Evolutionary conservation across 164 flowering plant genomes (phyloP), one percentile per base, ranked within the genome.

Genomic region (Magnolia kwangsiensis): DNA sequence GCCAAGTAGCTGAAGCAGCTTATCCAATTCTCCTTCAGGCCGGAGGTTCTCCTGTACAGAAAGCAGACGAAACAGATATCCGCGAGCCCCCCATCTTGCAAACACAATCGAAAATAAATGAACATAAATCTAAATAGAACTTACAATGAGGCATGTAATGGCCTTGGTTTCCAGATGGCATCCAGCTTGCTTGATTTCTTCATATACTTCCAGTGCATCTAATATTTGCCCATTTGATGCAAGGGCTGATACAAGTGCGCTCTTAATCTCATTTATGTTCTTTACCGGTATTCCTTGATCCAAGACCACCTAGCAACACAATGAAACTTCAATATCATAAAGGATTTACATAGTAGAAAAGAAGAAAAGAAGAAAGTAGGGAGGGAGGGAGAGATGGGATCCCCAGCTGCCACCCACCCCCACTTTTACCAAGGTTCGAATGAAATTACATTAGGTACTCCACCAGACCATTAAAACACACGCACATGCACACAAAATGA

Each of bases 121-220:
- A 27, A 55, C n/a, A 50, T 27, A 11, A 76, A 63, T 37, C 14
- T 24, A 24, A 78, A 8, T 10, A 49, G 73, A 78, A 82, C 96
- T 86, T 80, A 93, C 98, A 72, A 93, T 89, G 29, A 95, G 89
- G 79, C 77, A 63, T 69, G 87, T 74, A 63, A 85, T 74, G 50
- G 97, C 89, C 86, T 89, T 95, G 23, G 93, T 89, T 74, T 92
- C 95, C 69, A 88, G 61, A 67, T 27, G 49, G 63, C 77, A 80
- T 59, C 88, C 86, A 68, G 84, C 81, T 82, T 85, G 72, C 80
- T 86, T 91, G 51, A 91, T 80, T 82, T 88, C 95, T 66, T 91
- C 84, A 78, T 90, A 90, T n/a, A 93, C 8, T 31, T 75, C 24
- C n/a, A 95, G 80, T 16, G 98, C 97, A 82, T 88, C 95, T 69